A percentile compares a stretch with the other conserved stretches of the same genome.
These are phyloP conservation scores for Bolboschoenus planiculmis DNA, from an alignment of 176 grass and related monocot species.

Conservation along the genomic window DNA sequence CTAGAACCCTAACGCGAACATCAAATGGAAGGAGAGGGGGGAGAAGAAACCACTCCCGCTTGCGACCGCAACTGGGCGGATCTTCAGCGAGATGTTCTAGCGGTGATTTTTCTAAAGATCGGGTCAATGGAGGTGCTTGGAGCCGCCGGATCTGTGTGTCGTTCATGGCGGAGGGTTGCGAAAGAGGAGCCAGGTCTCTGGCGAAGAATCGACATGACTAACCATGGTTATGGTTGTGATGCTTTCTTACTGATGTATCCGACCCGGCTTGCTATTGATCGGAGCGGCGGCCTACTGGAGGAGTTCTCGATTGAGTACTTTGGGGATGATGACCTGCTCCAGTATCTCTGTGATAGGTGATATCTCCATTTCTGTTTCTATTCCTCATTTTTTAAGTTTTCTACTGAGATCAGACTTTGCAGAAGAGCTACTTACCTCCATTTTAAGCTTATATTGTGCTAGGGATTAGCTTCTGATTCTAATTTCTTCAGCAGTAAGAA, in stretches of 20 bases:
- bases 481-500: background rate
- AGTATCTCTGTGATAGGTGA: slow-evolving; percentile 21
- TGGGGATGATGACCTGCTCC: background rate
- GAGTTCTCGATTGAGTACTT: background rate
- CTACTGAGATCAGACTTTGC: background rate
- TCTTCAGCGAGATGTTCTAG: background rate
- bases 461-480: background rate
- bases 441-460: too few relatives aligned
- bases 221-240: background rate
- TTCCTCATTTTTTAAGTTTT: background rate
- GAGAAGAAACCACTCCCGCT: background rate
- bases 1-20: slow-evolving; percentile 4
- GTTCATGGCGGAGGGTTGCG: slow-evolving; percentile 13
- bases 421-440: background rate
- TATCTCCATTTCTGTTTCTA: background rate
- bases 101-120: slow-evolving; percentile 7
- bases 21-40: background rate
- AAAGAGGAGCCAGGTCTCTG: slow-evolving; percentile 15
- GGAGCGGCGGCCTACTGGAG: slow-evolving; percentile 21
- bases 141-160: slow-evolving; percentile 3
- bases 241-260: background rate
- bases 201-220: slow-evolving; percentile 18
- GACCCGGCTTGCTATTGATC: slow-evolving; percentile 15
- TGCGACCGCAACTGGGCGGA: slow-evolving; percentile 17
- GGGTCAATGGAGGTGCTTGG: slow-evolving; percentile 8